A percentile compares a stretch with the other conserved stretches of the same genome.
Conservation (phyloP, 2,329 filamentous ascomycete genomes). For the Elsinoe arachidis region DNA sequence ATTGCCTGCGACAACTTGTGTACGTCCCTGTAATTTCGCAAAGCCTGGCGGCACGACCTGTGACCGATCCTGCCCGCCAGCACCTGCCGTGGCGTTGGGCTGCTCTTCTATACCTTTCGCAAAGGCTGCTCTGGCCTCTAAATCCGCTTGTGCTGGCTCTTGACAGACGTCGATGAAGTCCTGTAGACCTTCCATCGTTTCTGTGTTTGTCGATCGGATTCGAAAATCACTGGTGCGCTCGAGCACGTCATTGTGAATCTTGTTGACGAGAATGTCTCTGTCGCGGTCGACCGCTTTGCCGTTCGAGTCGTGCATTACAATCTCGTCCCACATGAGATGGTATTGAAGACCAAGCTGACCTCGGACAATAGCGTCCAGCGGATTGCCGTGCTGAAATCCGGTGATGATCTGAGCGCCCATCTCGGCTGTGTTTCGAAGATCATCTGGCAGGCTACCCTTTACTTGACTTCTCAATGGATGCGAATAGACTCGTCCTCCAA, state of each 20-base stretch:
- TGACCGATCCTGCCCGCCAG: conserved; percentile 13
- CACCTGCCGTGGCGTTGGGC: not conserved
- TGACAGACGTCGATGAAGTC: conserved; percentile 73
- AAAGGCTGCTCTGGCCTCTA: conserved; percentile 43
- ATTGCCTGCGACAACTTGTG: conserved; percentile 62
- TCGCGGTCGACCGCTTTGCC: conserved; percentile 68
- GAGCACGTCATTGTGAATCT: conserved; percentile 87
- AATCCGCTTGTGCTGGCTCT: conserved; percentile 50
- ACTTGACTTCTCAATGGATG: conserved; percentile 57
- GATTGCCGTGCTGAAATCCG: conserved; percentile 91
- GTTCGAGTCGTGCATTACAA: conserved; percentile 81
- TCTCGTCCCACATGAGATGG: conserved; percentile 68
- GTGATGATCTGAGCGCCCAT: conserved; percentile 99
- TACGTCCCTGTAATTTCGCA: conserved; percentile 59
- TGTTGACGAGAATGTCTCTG: conserved; percentile 76
- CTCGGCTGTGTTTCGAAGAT: conserved; percentile 70
- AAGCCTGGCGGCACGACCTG: conserved; percentile 35
- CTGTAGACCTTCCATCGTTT: conserved; percentile 72
- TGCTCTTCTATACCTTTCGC: conserved; percentile 9
- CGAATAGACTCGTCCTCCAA: conserved; percentile 91
- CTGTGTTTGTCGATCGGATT: conserved; percentile 60
- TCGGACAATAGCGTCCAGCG: conserved; percentile 80
- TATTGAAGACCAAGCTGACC: conserved; percentile 83
- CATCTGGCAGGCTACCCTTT: conserved; percentile 41
- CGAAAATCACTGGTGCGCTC: conserved; percentile 88